Conservation (phyloP, 306 rosid genomes). For the Vicia villosa region DNA sequence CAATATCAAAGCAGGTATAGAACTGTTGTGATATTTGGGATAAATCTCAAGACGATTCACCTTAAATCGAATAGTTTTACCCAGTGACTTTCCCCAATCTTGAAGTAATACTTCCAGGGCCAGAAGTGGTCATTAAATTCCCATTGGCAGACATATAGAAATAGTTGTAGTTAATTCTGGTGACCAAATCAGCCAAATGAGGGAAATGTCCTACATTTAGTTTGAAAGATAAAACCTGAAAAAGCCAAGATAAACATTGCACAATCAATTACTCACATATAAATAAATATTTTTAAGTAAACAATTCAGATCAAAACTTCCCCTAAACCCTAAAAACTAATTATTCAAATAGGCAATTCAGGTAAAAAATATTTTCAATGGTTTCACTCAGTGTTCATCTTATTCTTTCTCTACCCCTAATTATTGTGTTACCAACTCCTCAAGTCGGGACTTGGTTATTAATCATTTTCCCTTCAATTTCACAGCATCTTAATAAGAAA, state of each 20-base stretch:
- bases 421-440: conserved; percentile 15
- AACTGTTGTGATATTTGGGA: conserved; percentile 22
- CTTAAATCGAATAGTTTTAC: conserved; percentile 42
- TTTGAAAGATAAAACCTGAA: conserved; percentile 93
- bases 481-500: conserved; percentile 8
- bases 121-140: conserved; percentile 70
- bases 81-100: conserved; percentile 62
- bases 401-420: conserved; percentile 16
- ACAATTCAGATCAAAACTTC: neutral
- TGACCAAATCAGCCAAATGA: conserved; percentile 93
- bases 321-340: neutral
- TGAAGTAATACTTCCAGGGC: conserved; percentile 57
- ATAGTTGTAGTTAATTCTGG: conserved; percentile 89
- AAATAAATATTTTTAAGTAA: neutral
- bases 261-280: conserved; percentile 12
- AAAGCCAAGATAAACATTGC: conserved; percentile 30
- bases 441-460: neutral
- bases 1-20: conserved; percentile 28
- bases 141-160: conserved; percentile 93
- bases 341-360: conserved; percentile 5
- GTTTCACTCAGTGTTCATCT: neutral
- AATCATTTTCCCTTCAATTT: neutral
- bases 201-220: conserved; percentile 96
- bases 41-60: conserved; percentile 20
- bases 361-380: neutral